Conservation (phyloP, 2,329 filamentous ascomycete species). For the Ophiognomonia clavigignenti-juglandacearum region DNA sequence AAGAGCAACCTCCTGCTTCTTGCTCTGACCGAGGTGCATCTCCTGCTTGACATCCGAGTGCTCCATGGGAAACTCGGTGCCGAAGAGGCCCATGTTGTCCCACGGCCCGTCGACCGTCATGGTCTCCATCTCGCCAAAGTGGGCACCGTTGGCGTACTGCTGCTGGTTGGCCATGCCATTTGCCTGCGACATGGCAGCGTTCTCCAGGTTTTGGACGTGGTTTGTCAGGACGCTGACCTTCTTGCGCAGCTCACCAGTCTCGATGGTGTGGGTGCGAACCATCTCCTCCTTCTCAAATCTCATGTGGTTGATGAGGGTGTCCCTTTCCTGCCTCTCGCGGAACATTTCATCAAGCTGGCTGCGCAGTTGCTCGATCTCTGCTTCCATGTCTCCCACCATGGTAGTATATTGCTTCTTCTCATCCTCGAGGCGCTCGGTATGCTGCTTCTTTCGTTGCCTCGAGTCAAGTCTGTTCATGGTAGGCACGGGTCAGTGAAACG, state of each 20-base stretch:
- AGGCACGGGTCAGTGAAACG: conserved; percentile 16
- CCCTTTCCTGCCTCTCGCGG: conserved; percentile 68
- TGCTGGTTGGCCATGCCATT: conserved; percentile 15
- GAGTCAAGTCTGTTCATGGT: conserved; percentile 71
- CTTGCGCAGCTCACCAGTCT: conserved; percentile 87
- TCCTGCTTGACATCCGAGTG: conserved; percentile 55
- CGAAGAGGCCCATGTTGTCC: conserved; percentile 71
- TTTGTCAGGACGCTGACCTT: conserved; percentile 80
- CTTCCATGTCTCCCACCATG: conserved; percentile 72
- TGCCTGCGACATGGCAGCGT: conserved; percentile 39
- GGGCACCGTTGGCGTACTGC: conserved; percentile 47
- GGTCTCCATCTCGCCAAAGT: conserved; percentile 75
- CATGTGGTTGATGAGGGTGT: conserved; percentile 70
- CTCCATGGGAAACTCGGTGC: conserved; percentile 65
- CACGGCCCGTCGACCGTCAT: conserved; percentile 77
- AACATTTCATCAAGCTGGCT: conserved; percentile 66
- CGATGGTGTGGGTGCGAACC: conserved; percentile 80
- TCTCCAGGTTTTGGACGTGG: conserved; percentile 67
- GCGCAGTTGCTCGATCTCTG: conserved; percentile 66
- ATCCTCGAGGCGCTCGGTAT: conserved; percentile 92
- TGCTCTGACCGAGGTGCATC: conserved; percentile 47
- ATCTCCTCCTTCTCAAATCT: conserved; percentile 88
- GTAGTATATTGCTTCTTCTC: conserved; percentile 90
- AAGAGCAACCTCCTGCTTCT: conserved; percentile 46
- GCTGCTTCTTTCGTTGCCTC: conserved; percentile 94